These are phyloP conservation scores for Leishmania tropica DNA, from an alignment of 208 protist genomes.

Conservation along the genomic window DNA sequence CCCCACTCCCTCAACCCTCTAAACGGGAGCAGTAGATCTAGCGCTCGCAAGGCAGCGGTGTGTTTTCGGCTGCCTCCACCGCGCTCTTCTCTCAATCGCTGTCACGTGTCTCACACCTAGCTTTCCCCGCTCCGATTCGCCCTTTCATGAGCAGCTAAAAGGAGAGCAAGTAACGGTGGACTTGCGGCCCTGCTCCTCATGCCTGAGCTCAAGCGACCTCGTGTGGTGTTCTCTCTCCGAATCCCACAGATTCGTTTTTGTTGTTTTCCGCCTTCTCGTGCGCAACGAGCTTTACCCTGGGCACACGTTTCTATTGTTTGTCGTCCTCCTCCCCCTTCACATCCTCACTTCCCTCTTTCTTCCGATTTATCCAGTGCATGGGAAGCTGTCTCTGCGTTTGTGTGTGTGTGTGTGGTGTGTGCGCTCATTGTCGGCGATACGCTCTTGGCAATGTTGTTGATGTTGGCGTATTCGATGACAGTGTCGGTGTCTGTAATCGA, in stretches of 20 bases:
- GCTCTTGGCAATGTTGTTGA: too few relatives aligned
- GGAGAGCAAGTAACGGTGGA: background rate
- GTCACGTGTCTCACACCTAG: slow-evolving; percentile 2
- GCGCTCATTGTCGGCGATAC: too few relatives aligned
- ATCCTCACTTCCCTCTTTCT: background rate
- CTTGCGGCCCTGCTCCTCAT: background rate
- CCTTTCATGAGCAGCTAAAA: background rate
- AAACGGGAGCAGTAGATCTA: background rate
- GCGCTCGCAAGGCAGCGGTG: background rate
- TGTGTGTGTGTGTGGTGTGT: background rate
- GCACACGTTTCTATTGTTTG: background rate
- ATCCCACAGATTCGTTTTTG: background rate
- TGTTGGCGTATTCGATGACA: too few relatives aligned
- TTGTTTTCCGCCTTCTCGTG: background rate
- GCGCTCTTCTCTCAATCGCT: background rate
- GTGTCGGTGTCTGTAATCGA: too few relatives aligned
- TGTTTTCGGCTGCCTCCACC: background rate
- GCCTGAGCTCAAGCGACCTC: background rate
- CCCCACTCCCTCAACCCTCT: background rate
- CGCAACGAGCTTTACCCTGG: too few relatives aligned
- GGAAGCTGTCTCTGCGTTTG: background rate
- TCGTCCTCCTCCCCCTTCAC: background rate
- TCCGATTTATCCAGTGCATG: background rate
- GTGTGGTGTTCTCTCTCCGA: background rate
- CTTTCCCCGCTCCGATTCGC: background rate